These are phyloP conservation scores for slime mould (Dictyostelium discoideum) DNA, from an alignment of 78 protist species.

Conservation along the genomic window dicty_2.7 NC_007090.3:868001-868500, in stretches of 20 bases:
- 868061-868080: background rate
- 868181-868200: background rate
- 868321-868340: background rate
- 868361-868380: background rate
- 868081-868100: background rate
- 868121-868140: background rate
- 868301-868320: too few relatives aligned
- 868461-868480: slow-evolving; percentile 7
- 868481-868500: slow-evolving; percentile 14
- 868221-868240: background rate
- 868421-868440: background rate
- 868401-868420: background rate
- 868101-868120: background rate
- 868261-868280: background rate
- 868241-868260: background rate
- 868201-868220: background rate
- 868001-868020: background rate
- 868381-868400: background rate
- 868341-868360: background rate
- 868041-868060: background rate
- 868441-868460: background rate
- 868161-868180: background rate
- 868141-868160: background rate
- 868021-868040: background rate
- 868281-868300: background rate